Evolutionary conservation across 768 basidiomycete species (phyloP).

Genomic region (Butyriboletus loyo): DNA sequence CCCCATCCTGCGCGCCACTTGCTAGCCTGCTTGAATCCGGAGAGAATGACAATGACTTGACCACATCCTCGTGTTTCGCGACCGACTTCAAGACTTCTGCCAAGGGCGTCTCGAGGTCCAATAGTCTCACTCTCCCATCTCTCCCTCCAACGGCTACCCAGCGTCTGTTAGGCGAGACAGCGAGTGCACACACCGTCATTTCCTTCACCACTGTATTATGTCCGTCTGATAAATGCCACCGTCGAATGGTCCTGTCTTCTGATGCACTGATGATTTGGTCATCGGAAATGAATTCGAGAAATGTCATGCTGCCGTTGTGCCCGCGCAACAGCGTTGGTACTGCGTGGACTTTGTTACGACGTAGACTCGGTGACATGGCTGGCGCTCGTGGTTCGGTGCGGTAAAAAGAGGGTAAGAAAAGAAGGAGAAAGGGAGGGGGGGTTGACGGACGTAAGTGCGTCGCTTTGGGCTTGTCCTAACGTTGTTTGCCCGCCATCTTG

Average conservation of each 20-base stretch:
- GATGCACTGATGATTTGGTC: conserved; percentile 19
- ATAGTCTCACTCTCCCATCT: conserved; percentile 12
- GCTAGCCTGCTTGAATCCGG: conserved; percentile 13
- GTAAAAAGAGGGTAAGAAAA: neutral
- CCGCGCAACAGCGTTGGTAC: conserved; percentile 9
- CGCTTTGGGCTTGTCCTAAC: neutral
- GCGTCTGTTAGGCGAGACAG: conserved; percentile 6
- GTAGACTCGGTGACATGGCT: conserved; percentile 5
- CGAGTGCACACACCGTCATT: neutral
- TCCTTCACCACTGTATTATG: conserved; percentile 3
- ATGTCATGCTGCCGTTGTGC: conserved; percentile 8
- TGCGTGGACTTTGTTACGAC: neutral
- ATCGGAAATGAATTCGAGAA: conserved; percentile 18
- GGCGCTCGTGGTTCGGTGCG: neutral
- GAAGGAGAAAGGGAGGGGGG: neutral
- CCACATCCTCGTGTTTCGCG: neutral
- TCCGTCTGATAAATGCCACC: conserved; percentile 10
- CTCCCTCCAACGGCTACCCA: conserved; percentile 18
- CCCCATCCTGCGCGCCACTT: conserved; percentile 18
- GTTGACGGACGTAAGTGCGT: neutral
- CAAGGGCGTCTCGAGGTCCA: neutral
- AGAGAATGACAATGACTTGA: conserved; percentile 20
- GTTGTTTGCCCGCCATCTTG: neutral
- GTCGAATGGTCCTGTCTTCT: conserved; percentile 16
- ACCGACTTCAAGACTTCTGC: neutral